Base-by-base conservation (phyloP, 2,329 filamentous ascomycete species). In the Alternaria sp. region DNA sequence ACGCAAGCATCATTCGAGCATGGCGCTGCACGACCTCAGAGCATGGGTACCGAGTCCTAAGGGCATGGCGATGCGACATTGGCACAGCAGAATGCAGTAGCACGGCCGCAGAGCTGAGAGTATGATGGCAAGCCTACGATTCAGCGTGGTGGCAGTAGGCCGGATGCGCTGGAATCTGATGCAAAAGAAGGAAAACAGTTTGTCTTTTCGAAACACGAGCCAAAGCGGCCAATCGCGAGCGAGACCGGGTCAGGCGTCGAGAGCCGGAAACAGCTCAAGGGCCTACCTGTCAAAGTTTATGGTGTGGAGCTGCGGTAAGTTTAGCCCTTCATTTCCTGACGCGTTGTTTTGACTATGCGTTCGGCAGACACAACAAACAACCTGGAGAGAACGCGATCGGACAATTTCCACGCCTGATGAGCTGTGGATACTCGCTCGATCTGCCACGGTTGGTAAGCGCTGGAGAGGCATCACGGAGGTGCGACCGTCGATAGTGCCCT, bases 301-400 rank as follows among this genome's bases (percentile, higher is more conserved):
- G 49, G 68, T 58, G 68, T 70, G 65, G 67, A 70, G 65, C 70
- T 63, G 72, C 68, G 63, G 61, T 65, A 64, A 62, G 61, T 55
- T 60, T 69, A 68, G 69, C 65, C 68, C 67, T 74, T 76, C 75
- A 78, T 79, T 77, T 79, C 74, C 67, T 69, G 61, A 73, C 76
- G 77, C 76, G 75, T 79, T 78, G 76, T 80, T 79, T 76, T 67
- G 64, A 59, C 66, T 65, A 64, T 69, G 68, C 62, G 60, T 50
- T 61, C 55, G 67, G 56, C 28, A 65, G 61, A 68, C 71, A 74
- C 60, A 74, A 75, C 70, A 75, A 70, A 72, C 68, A 69, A 60
- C 30, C 33, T 11, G 49, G 45, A 26, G 33, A 33, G 54, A 30
- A 8, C 26, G 37, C 37, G 51, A 28, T 41, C 51, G 51, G 58